Percentiles rank a stretch among this genome's conserved stretches.
Conservation (phyloP, 768 basidiomycete genomes). For the Phanerochaete sordida region DNA sequence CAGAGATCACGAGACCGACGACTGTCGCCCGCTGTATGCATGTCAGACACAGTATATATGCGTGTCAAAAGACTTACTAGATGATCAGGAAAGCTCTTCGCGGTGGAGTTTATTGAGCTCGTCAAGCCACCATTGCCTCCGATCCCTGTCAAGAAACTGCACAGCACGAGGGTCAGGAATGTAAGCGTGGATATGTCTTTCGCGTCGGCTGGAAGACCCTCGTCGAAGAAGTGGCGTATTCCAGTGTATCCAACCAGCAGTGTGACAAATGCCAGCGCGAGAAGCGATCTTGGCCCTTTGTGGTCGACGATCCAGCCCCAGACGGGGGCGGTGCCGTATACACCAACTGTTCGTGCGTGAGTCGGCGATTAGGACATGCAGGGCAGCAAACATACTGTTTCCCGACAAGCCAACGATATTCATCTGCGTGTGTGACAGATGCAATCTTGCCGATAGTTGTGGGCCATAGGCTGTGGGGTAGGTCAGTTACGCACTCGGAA, state of each 20-base stretch:
- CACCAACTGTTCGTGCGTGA: constrained; percentile 50
- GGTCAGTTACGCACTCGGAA: neutral
- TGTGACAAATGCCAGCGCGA: constrained; percentile 53
- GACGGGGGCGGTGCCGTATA: constrained; percentile 71
- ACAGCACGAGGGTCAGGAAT: constrained; percentile 53
- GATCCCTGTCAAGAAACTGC: constrained; percentile 68
- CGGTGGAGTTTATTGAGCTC: constrained; percentile 75
- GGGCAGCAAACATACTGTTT: constrained; percentile 47
- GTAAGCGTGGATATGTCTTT: constrained; percentile 34
- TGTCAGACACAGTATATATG: neutral
- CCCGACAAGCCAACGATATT: constrained; percentile 80
- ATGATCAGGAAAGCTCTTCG: constrained; percentile 75
- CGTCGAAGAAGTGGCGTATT: constrained; percentile 64
- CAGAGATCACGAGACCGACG: constrained; percentile 78
- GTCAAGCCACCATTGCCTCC: constrained; percentile 73
- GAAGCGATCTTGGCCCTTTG: constrained; percentile 66
- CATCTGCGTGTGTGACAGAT: constrained; percentile 74
- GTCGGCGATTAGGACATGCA: neutral
- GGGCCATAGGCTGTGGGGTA: constrained; percentile 69
- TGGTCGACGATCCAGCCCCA: constrained; percentile 79
- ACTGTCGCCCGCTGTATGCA: constrained; percentile 62
- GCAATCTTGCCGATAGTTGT: constrained; percentile 74
- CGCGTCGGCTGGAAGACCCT: constrained; percentile 31
- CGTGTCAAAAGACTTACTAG: constrained; percentile 41
- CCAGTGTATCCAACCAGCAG: constrained; percentile 74